Base-by-base conservation (phyloP, 75 land plant species). In the Cryptomeria japonica region DNA sequence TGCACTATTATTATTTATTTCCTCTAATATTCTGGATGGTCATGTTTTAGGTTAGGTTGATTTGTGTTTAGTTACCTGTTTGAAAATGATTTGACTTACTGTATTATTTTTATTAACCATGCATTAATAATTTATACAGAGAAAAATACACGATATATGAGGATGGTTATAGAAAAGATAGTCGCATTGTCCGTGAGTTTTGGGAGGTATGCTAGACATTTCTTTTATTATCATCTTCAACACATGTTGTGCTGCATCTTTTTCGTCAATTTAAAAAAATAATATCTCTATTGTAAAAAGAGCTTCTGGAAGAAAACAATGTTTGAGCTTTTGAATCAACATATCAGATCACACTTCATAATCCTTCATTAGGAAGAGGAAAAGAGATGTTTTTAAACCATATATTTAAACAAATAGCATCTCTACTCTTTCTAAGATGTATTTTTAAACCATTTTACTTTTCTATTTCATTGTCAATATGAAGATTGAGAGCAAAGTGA, bases 131-230 rank as follows among this genome's bases (percentile, higher is more conserved):
- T 18, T 39, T 79, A 38, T 86, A n/a, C 89, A 88, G 89, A 68
- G 88, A 89, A 42, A 86, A 77, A 37, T 34, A 11, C 42, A 49
- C 82, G 10, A 31, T 89, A 51, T 89, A 86, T 46, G 88, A 86
- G 28, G 88, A 89, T 86, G 89, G 88, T 38, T 89, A 89, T 79
- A 89, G 42, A 76, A 89, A 86, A 41, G 88, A 89, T 46, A 87
- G 80, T 76, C 75, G 46, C 39, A 37, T 89, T 68, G 87, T 89
- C 15, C 80, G 16, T 41, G 55, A 86, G 16, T 89, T 89, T 49
- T 89, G 88, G 89, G 89, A 89, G 88, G 87, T 87, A 79, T 39
- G 53, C 22, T 34, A 34, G 13, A 41, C 41, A 36, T 64, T 83
- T 39, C 12, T 44, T 64, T 82, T 38, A 25, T 64, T 34, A n/a